Conservation (phyloP, 1,284 basidiomycete genomes). For the Heliocybe sulcata region DNA sequence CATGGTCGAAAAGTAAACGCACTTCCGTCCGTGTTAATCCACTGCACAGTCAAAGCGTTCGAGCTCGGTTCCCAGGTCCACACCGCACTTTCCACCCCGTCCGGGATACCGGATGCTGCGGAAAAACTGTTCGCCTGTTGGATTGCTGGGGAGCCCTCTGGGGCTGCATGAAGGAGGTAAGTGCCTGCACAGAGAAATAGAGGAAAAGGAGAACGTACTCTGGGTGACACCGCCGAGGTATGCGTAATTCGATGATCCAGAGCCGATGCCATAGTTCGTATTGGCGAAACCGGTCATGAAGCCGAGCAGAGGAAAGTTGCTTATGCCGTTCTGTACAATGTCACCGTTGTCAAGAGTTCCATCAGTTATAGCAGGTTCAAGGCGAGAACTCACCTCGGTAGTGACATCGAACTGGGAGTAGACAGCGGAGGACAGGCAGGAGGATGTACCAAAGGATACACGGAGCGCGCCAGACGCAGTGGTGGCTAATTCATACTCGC, state of each 20-base stretch:
- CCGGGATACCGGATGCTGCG: slow-evolving; percentile 8
- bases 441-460: slow-evolving; percentile 9
- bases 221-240: slow-evolving; percentile 13
- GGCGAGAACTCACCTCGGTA: slow-evolving; percentile 3
- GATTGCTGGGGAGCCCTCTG: slow-evolving; percentile 8
- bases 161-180: background rate
- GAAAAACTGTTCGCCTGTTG: slow-evolving; percentile 12
- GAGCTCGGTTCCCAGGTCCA: slow-evolving; percentile 11
- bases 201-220: slow-evolving; percentile 6
- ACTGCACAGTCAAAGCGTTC: slow-evolving; percentile 10
- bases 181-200: background rate
- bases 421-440: background rate
- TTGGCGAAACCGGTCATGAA: slow-evolving; percentile 13
- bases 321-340: slow-evolving; percentile 14
- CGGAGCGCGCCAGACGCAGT: slow-evolving; percentile 9
- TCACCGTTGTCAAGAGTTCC: background rate
- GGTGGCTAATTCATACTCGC: slow-evolving; percentile 14
- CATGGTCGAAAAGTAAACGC: background rate
- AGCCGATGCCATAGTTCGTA: slow-evolving; percentile 5
- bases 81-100: slow-evolving; percentile 14
- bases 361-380: background rate
- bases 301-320: slow-evolving; percentile 12
- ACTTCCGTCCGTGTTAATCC: slow-evolving; percentile 16
- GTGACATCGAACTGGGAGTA: slow-evolving; percentile 9
- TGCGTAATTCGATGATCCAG: slow-evolving; percentile 12